Conservation (phyloP, 805 yeast genomes). For the Candida mattraensis region DNA sequence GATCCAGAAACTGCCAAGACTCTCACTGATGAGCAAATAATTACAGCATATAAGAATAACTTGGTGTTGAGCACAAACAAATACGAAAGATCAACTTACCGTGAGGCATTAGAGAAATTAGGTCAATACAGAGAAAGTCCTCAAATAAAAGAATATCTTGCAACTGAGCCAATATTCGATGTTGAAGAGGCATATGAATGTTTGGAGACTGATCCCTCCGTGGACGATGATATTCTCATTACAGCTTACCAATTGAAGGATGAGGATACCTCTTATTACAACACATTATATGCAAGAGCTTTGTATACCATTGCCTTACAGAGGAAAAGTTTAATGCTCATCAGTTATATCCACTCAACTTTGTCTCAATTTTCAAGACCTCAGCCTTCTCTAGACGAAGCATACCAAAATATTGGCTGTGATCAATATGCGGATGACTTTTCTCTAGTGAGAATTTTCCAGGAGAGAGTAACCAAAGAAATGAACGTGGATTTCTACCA, state of each 20-base stretch:
- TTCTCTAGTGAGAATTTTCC: constrained; percentile 52
- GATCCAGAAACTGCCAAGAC: constrained; percentile 20
- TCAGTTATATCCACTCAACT: constrained; percentile 51
- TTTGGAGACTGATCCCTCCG: constrained; percentile 49
- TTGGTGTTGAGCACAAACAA: constrained; percentile 23
- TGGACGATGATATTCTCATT: constrained; percentile 69
- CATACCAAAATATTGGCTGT: constrained; percentile 50
- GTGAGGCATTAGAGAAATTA: constrained; percentile 40
- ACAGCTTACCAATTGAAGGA: constrained; percentile 71
- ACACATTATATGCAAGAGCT: constrained; percentile 50
- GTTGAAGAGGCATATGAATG: constrained; percentile 49
- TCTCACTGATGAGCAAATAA: constrained; percentile 29
- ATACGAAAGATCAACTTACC: constrained; percentile 30
- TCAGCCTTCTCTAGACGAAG: constrained; percentile 34
- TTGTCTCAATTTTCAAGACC: constrained; percentile 33
- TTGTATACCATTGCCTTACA: constrained; percentile 59
- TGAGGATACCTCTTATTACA: constrained; percentile 49
- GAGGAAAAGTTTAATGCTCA: constrained; percentile 56
- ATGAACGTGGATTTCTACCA: constrained; percentile 49
- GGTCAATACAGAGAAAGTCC: constrained; percentile 40
- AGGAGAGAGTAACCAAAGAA: constrained; percentile 41
- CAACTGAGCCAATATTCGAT: constrained; percentile 48
- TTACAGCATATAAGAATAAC: constrained; percentile 28
- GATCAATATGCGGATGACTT: constrained; percentile 55
- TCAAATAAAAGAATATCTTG: constrained; percentile 37